phyloP scores from a whole-genome alignment of 73 alveolate species.

The Halteria grandinella region DNA sequence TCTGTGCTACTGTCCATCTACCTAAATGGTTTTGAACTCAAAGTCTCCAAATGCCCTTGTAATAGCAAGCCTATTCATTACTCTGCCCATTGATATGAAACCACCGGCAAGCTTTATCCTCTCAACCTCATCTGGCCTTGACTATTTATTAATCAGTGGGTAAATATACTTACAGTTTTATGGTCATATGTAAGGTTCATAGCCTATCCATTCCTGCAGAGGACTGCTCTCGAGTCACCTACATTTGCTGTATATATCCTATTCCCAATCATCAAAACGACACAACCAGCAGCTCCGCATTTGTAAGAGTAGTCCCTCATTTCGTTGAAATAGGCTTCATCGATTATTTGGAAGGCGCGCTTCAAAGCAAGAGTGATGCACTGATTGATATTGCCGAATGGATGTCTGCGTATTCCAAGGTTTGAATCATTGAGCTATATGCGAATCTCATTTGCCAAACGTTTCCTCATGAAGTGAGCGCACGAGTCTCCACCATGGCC shows the following conservation, averaged over 20 bases:
- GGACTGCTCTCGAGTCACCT: slow-evolving; percentile 86
- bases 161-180: slow-evolving; percentile 34
- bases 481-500: slow-evolving; percentile 92
- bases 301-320: slow-evolving; percentile 16
- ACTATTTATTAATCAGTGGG: slow-evolving; percentile 35
- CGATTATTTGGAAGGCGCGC: slow-evolving; percentile 65
- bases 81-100: slow-evolving; percentile 57
- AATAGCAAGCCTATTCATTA: slow-evolving; percentile 66
- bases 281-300: slow-evolving; percentile 72
- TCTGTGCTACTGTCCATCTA: neutral
- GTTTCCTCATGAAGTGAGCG: slow-evolving; percentile 74
- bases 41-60: slow-evolving; percentile 87
- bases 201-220: slow-evolving; percentile 75
- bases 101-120: slow-evolving; percentile 69
- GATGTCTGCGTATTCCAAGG: neutral
- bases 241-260: slow-evolving; percentile 78
- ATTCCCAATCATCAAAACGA: slow-evolving; percentile 68
- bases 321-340: slow-evolving; percentile 51
- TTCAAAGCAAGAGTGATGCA: slow-evolving; percentile 55
- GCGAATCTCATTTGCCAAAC: slow-evolving; percentile 62
- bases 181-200: slow-evolving; percentile 74
- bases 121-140: slow-evolving; percentile 69
- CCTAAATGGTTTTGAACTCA: slow-evolving; percentile 61
- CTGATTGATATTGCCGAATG: slow-evolving; percentile 32
- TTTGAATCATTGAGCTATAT: slow-evolving; percentile 29